These are phyloP conservation scores for Brassica juncea DNA, from an alignment of 345 rosid species.

Conservation along the genomic window DNA sequence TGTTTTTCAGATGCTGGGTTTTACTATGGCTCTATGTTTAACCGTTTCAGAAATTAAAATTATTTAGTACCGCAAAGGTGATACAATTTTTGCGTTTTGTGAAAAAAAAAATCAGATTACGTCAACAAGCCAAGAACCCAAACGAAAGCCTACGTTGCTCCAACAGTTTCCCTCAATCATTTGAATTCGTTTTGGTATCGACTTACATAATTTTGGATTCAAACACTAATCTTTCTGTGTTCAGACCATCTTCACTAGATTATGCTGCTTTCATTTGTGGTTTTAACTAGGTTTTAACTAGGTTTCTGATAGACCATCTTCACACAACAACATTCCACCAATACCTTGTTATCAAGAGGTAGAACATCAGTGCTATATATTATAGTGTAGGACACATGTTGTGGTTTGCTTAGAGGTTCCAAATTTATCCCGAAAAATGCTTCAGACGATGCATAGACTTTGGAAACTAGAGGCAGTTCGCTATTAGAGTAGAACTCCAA, in stretches of 20 bases:
- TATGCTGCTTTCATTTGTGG: background rate
- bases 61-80: too few relatives aligned
- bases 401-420: background rate
- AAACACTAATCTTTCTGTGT: background rate
- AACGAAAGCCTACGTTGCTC: too few relatives aligned
- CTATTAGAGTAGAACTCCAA: background rate
- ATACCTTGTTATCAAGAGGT: background rate
- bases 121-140: too few relatives aligned
- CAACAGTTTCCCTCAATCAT: too few relatives aligned
- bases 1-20: too few relatives aligned
- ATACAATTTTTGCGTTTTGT: too few relatives aligned
- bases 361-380: background rate
- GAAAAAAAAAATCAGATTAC: too few relatives aligned
- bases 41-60: too few relatives aligned
- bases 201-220: too few relatives aligned
- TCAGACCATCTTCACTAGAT: background rate
- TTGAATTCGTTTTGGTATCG: too few relatives aligned
- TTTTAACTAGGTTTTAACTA: constrained; percentile 51
- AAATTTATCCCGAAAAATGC: background rate
- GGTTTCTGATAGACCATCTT: too few relatives aligned
- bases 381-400: background rate
- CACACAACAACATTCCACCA: background rate
- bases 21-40: too few relatives aligned
- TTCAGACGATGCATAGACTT: background rate
- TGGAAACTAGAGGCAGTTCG: background rate